Conservation (phyloP, 2,329 filamentous ascomycete species). For the Sporothrix humicola region DNA sequence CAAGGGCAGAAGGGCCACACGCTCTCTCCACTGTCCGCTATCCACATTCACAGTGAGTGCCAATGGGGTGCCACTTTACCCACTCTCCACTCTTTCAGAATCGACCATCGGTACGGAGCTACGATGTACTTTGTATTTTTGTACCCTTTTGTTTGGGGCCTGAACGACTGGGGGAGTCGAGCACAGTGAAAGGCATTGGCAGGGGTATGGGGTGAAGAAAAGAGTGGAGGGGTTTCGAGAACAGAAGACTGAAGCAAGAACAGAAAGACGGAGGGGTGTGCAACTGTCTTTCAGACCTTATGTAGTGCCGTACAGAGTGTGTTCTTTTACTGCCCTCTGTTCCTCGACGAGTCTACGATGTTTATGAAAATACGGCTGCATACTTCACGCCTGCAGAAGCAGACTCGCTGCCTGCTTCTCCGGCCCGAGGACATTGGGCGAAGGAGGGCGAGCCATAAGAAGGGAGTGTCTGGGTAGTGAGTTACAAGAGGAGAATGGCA, state of each 20-base stretch:
- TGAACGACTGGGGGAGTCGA: background rate
- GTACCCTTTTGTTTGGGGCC: background rate
- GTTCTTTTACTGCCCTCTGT: background rate
- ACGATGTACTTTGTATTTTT: background rate
- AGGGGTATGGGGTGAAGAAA: background rate
- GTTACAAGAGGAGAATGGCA: background rate
- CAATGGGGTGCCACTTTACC: no score
- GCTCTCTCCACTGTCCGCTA: no score
- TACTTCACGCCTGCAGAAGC: no score
- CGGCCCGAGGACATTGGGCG: background rate
- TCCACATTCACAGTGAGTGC: no score
- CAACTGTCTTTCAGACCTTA: constrained; percentile 6
- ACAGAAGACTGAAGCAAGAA: no score
- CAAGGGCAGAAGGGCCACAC: no score
- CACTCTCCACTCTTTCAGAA: background rate
- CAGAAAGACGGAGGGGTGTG: background rate
- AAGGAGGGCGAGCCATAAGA: background rate
- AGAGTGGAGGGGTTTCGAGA: background rate
- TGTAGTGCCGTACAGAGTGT: constrained; percentile 1
- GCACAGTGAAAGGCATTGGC: background rate
- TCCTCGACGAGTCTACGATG: no score
- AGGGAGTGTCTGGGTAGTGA: background rate
- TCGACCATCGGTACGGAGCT: constrained; percentile 11
- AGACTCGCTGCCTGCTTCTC: background rate
- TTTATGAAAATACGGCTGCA: no score